phyloP scores from a whole-genome alignment of 352 stramenopile species.

The Thalassiosira gravida region DNA sequence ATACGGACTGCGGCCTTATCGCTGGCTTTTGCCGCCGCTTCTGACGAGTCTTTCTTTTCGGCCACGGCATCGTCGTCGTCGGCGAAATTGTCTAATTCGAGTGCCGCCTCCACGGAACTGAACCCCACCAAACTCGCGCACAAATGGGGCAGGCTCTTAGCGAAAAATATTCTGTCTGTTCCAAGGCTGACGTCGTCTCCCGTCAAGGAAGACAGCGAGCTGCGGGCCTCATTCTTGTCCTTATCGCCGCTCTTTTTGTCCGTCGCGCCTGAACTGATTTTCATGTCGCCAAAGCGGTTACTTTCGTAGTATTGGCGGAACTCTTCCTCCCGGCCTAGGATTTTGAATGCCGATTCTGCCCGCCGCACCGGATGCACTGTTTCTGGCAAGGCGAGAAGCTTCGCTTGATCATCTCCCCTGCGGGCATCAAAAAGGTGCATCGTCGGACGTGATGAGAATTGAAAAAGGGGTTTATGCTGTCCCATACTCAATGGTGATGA shows the following conservation, averaged over 20 bases:
- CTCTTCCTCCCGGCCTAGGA: constrained; percentile 78
- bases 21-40: constrained; percentile 27
- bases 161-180: constrained; percentile 85
- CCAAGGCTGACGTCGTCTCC: constrained; percentile 85
- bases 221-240: constrained; percentile 68
- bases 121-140: constrained; percentile 84
- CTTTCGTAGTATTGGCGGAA: constrained; percentile 86
- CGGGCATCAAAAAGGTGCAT: constrained; percentile 8
- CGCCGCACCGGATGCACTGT: constrained; percentile 84
- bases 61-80: constrained; percentile 67
- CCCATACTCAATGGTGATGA: too few relatives aligned
- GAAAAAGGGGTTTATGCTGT: too few relatives aligned
- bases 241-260: constrained; percentile 50
- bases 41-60: constrained; percentile 34
- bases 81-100: constrained; percentile 80
- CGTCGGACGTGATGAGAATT: constrained; percentile 9
- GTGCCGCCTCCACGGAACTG: constrained; percentile 80
- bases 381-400: constrained; percentile 77
- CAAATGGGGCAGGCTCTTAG: constrained; percentile 81
- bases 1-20: constrained; percentile 41
- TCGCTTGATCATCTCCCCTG: constrained; percentile 78
- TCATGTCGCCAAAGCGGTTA: constrained; percentile 85
- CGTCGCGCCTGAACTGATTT: constrained; percentile 67
- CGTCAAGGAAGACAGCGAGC: constrained; percentile 81
- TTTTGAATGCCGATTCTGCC: constrained; percentile 82